These are phyloP conservation scores for Fusarium avenaceum DNA, from an alignment of 2,329 filamentous ascomycete species.

Conservation along the genomic window DNA sequence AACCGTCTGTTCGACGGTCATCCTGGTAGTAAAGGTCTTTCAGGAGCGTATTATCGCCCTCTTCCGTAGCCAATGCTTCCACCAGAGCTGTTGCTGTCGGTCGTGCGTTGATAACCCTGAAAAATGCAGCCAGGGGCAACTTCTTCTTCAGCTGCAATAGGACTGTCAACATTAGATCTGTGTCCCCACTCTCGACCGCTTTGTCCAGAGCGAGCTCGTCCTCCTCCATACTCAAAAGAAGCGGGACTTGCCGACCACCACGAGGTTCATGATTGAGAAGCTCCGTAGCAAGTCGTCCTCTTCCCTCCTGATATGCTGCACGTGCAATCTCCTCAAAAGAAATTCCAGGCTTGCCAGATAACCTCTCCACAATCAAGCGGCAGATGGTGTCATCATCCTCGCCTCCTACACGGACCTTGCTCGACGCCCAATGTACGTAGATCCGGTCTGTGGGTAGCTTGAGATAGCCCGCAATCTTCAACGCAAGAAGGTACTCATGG, in stretches of 20 bases:
- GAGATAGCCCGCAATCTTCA: slow-evolving; percentile 89
- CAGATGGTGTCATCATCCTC: slow-evolving; percentile 93
- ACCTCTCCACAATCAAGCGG: slow-evolving; percentile 84
- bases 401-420: slow-evolving; percentile 87
- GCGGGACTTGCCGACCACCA: slow-evolving; percentile 94
- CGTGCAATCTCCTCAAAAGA: slow-evolving; percentile 96
- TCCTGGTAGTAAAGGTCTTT: slow-evolving; percentile 99
- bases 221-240: slow-evolving; percentile 94
- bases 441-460: slow-evolving; percentile 89
- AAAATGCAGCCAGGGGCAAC: slow-evolving; percentile 89
- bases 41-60: slow-evolving; percentile 81
- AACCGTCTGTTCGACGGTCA: slow-evolving; percentile 88
- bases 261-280: slow-evolving; percentile 93
- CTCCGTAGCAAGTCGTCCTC: slow-evolving; percentile 88
- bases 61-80: slow-evolving; percentile 80
- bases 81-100: slow-evolving; percentile 90
- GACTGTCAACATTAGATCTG: slow-evolving; percentile 91
- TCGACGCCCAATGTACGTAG: slow-evolving; percentile 96
- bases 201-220: slow-evolving; percentile 96
- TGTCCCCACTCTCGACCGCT: slow-evolving; percentile 94
- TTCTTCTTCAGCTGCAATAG: slow-evolving; percentile 91
- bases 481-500: slow-evolving; percentile 89
- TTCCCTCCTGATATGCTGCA: slow-evolving; percentile 93
- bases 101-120: slow-evolving; percentile 87
- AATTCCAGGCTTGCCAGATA: slow-evolving; percentile 90